Base-by-base conservation (phyloP, 352 stramenopile species). In the Pythium aphanidermatum region DNA sequence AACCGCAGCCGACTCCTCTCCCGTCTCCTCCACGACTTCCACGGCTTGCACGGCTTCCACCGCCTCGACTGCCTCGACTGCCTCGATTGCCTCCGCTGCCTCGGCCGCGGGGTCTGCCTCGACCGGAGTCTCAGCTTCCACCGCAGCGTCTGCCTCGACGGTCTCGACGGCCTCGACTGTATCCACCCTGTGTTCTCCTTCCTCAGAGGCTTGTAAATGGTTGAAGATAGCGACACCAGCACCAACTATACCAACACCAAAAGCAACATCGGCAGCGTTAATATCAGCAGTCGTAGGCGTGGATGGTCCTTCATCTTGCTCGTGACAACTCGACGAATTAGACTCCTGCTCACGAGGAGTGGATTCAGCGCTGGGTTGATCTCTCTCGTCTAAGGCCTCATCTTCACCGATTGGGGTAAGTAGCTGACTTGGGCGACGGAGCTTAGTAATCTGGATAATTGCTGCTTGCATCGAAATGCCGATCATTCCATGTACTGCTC, bases 401-500 rank as follows among this genome's bases (percentile, higher is more conserved):
- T 62, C 52, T 36, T 65, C 57, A 12, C 44, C 32, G 23, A 62
- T 65, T 19, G 45, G 32, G 17, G 37, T 21, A 1, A 65, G 25
- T 2, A 55, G 9, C 20, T 58, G 57, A 13, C 46, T 62, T 29
- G 45, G 47, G 5, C 54, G 58, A 13, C 54, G 58, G 3, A 46
- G 51, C 8, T 49, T 51, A 31, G 63, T 67, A 16, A 72, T 44
- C 3, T 69, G 43, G 23, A 47, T 46, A 8, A 79, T 10, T 28
- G 46, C 62, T 17, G 62, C 45, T 48, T 79, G 61, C n/a, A 79
- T 58, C 0, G 68, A 74, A 24, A 69, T 41, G 2, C 58, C 68
- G 30, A 79, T 75, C 25, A 79, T 32, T 21, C 58, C 62, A 38
- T 60, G 61, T 8, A 79, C 65, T 16, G 53, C 42, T 42, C 58